phyloP scores from a whole-genome alignment of 2,329 filamentous ascomycete species.

The Pestalotiopsis sp. region DNA sequence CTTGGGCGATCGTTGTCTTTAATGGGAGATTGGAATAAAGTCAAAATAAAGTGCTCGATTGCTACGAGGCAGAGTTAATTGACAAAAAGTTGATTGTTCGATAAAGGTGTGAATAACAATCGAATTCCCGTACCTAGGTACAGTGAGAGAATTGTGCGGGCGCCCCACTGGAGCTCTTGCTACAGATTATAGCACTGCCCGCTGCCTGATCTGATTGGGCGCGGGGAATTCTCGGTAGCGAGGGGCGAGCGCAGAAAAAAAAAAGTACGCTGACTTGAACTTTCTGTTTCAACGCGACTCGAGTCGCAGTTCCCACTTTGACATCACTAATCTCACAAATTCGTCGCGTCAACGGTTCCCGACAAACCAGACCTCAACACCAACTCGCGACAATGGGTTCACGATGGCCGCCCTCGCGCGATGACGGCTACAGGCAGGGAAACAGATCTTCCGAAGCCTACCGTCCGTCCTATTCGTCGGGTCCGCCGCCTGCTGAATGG shows the following conservation, averaged over 20 bases:
- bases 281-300: slow-evolving; percentile 1
- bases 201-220: background rate
- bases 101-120: no score
- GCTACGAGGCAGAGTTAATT: no score
- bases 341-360: background rate
- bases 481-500: background rate
- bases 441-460: background rate
- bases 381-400: slow-evolving; percentile 7
- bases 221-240: slow-evolving; percentile 7
- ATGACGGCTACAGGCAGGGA: background rate
- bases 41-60: no score
- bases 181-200: background rate
- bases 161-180: background rate
- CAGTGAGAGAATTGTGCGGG: background rate
- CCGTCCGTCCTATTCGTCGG: background rate
- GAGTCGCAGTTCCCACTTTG: background rate
- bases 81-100: no score
- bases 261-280: background rate
- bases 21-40: no score
- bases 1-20: no score
- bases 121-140: no score
- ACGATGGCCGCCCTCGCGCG: slow-evolving; percentile 6
- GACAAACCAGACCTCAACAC: background rate
- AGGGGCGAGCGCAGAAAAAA: background rate
- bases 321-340: slow-evolving; percentile 4